Evolutionary conservation across 495 filamentous ascomycete genomes (phyloP), one percentile per base, ranked within the genome.

Genomic region (Friedmanniomyces simplex): DNA sequence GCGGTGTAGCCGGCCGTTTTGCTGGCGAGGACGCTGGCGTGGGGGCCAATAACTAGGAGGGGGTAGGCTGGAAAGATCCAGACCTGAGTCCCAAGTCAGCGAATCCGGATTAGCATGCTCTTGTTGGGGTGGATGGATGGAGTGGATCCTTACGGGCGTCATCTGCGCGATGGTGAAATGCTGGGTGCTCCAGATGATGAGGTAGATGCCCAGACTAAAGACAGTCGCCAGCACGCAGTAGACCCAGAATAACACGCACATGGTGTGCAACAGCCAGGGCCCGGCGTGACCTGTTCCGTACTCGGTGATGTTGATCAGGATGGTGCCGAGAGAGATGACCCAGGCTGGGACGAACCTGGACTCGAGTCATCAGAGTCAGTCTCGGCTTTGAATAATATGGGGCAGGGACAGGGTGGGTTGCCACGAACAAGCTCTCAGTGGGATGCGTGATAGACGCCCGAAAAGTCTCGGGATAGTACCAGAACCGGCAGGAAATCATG

Each of bases 11-110:
- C 48, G 21, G 56, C 48, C 14, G 76, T 67, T 32, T 77, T 73
- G 16, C 70, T 66, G 66, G 84, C 79, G 14, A 95, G 73, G 45
- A 83, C 79, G 11, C 78, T 77, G 47, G 86, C 88, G 67, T 87
- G 81, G 0, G 88, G 87, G 8, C 86, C 89, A 5, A 85, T 79
- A 0, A 95, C 80, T 6, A 95, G 79, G 55, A 94, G 79, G 0
- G 89, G 89, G 61, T 95, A 95, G 0, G 87, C 88, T 0, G 89
- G 89, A 58, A 95, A 95, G 34, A 95, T 89, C 89, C 88, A 95
- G 21, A 28, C 21, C 21, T 49, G 14, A 43, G 4, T 43, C 28
- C 10, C 39, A 20, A 37, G 34, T 37, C 34, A 37, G 34, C 34
- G 34, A 37, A 37, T 8, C n/a, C n/a, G n/a, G n/a, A n/a, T n/a